Evolutionary conservation across 2,329 filamentous ascomycete species (phyloP).

Genomic region (Phoma sp.): DNA sequence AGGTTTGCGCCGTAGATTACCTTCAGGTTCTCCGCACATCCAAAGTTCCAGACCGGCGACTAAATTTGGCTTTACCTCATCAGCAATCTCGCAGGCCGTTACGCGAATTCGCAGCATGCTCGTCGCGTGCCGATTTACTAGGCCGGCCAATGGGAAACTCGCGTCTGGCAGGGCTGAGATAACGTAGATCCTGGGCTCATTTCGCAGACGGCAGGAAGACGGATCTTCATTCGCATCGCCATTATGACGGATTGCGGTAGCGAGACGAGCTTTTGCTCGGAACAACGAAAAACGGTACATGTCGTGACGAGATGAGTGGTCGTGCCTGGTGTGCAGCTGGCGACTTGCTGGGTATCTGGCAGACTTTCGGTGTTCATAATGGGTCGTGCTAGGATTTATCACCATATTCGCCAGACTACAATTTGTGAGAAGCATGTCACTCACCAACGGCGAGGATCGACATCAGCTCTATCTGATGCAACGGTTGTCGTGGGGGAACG

Average conservation of each 20-base stretch:
- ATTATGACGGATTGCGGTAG: not conserved
- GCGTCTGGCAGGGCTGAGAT: constrained; percentile 21
- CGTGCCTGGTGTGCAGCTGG: not conserved
- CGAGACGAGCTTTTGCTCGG: constrained; percentile 4
- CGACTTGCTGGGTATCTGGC: not conserved
- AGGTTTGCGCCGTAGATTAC: not conserved
- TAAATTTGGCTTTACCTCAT: constrained; percentile 15
- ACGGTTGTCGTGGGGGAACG: constrained; percentile 6
- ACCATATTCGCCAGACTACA: not conserved
- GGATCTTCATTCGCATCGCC: constrained; percentile 20
- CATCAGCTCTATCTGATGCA: constrained; percentile 9
- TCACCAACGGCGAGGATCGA: not conserved
- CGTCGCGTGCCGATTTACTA: constrained; percentile 14
- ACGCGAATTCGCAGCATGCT: constrained; percentile 13
- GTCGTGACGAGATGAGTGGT: not conserved
- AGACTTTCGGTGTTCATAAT: not conserved
- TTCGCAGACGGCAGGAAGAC: constrained; percentile 25
- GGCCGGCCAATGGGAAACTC: constrained; percentile 15
- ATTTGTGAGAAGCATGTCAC: not conserved
- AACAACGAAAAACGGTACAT: not conserved
- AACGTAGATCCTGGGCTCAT: constrained; percentile 30
- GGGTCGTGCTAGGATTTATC: not conserved
- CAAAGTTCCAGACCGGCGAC: constrained; percentile 7
- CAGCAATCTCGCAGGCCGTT: constrained; percentile 15
- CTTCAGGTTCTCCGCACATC: constrained; percentile 11